Evolutionary conservation across 2,329 filamentous ascomycete genomes (phyloP).

Genomic region (Lizonia empirigonia): DNA sequence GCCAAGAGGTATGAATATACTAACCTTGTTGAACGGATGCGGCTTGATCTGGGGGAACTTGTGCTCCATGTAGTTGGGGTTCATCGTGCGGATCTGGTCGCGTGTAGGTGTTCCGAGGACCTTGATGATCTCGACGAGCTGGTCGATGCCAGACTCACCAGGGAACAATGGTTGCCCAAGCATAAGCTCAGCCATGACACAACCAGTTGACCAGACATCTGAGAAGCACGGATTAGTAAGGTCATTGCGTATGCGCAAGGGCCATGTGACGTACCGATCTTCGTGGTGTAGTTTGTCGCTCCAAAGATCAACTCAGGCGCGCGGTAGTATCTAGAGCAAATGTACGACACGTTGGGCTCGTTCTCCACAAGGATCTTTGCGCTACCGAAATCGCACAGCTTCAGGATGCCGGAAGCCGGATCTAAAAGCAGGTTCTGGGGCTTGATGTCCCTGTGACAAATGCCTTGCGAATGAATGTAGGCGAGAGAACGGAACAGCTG

Average conservation of each 20-base stretch:
- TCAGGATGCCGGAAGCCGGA: constrained; percentile 86
- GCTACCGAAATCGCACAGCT: constrained; percentile 98
- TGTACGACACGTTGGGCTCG: constrained; percentile 99
- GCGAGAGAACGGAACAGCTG: constrained; percentile 97
- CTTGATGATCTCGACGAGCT: constrained; percentile 99
- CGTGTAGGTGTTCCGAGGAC: constrained; percentile 94
- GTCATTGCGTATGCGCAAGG: constrained; percentile 7
- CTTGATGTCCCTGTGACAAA: constrained; percentile 99
- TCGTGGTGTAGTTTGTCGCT: constrained; percentile 98
- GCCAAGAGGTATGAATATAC: constrained; percentile 6
- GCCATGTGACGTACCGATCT: constrained; percentile 77
- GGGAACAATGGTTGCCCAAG: constrained; percentile 97
- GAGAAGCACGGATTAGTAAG: constrained; percentile 28
- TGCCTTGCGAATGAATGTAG: constrained; percentile 99
- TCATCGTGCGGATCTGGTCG: constrained; percentile 99
- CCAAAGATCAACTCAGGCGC: constrained; percentile 98
- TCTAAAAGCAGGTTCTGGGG: constrained; percentile 96
- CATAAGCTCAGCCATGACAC: constrained; percentile 99
- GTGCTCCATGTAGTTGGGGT: constrained; percentile 99
- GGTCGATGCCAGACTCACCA: constrained; percentile 97
- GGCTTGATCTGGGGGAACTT: constrained; percentile 99
- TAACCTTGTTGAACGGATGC: constrained; percentile 93
- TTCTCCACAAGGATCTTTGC: constrained; percentile 99
- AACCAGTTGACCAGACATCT: constrained; percentile 99
- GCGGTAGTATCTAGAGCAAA: constrained; percentile 98